Base-by-base conservation (phyloP, 495 filamentous ascomycete genomes). In the Penicillium goetzii region DNA sequence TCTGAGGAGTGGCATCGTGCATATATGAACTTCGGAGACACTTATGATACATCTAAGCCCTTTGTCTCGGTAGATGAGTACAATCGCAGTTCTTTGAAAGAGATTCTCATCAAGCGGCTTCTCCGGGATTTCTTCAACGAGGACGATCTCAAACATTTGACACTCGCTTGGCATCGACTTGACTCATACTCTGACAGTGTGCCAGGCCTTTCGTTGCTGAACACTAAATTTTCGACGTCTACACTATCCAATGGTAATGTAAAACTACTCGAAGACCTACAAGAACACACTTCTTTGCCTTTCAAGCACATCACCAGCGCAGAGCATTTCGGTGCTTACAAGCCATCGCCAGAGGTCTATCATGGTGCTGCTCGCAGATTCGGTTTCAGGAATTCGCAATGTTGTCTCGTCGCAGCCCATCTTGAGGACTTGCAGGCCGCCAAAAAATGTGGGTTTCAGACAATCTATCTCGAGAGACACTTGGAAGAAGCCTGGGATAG, bases 321-420 rank as follows among this genome's bases (percentile, higher is more conserved):
- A 9, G 89, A 86, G 72, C 80, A 86, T 66, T 90, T 90, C 64
- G 75, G 77, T 49, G 85, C 84, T 14, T 92, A 91, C 70, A 92
- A 92, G 72, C 90, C 89, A 10, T 78, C 82, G 62, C 81, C 85
- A 40, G 78, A 73, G 33, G 84, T 84, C 7, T 91, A 90, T 68
- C 69, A 81, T 4, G 88, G 87, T 14, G 88, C 88, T 15, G 87
- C 79, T 19, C 66, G 75, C 56, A 75, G 77, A 57, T 74, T 91
- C 41, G 85, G 81, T 6, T 56, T 87, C 33, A 64, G 75, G 62
- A 81, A 81, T 19, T 69, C 67, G 51, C 80, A 91, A 68, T 86
- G 89, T 40, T 88, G 84, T 10, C 84, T 92, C 82, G 89, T 91
- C 33, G 89, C 90, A 21, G 85, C 89, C 40, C 89, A 92, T 74